Conservation (phyloP, 1,139 yeast genomes). For the Diutina mesorugosa region DNA sequence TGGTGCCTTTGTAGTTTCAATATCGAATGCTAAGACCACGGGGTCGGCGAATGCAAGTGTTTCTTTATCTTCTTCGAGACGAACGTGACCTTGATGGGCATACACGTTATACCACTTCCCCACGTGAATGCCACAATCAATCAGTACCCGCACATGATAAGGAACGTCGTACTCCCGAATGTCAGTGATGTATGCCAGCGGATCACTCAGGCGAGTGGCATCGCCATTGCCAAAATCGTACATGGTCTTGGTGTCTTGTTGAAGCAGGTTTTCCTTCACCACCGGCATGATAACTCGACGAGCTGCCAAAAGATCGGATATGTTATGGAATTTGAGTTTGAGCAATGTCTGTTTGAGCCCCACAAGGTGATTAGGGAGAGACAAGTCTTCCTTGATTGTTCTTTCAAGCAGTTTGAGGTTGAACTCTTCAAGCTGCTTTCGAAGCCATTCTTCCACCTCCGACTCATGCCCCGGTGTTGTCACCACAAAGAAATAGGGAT, state of each 20-base stretch:
- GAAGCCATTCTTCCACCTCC: slow-evolving; percentile 78
- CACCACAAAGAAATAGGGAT: slow-evolving; percentile 79
- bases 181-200: slow-evolving; percentile 59
- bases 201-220: slow-evolving; percentile 25
- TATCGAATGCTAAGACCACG: slow-evolving; percentile 91
- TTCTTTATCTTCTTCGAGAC: slow-evolving; percentile 51
- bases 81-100: slow-evolving; percentile 43
- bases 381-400: slow-evolving; percentile 63
- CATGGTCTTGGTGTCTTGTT: neutral
- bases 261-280: slow-evolving; percentile 45
- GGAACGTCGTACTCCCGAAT: slow-evolving; percentile 94
- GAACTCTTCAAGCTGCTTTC: slow-evolving; percentile 51
- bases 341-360: slow-evolving; percentile 61
- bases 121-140: slow-evolving; percentile 73
- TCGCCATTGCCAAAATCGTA: neutral
- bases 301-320: slow-evolving; percentile 62
- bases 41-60: slow-evolving; percentile 95
- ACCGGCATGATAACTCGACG: slow-evolving; percentile 59
- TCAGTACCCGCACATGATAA: slow-evolving; percentile 88
- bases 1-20: slow-evolving; percentile 95
- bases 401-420: slow-evolving; percentile 41
- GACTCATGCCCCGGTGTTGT: slow-evolving; percentile 55
- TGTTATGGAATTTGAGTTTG: slow-evolving; percentile 63
- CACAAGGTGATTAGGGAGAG: slow-evolving; percentile 72
- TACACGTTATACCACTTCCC: slow-evolving; percentile 93